Evolutionary conservation across 768 basidiomycete genomes (phyloP).

Genomic region (Mycena maculata): DNA sequence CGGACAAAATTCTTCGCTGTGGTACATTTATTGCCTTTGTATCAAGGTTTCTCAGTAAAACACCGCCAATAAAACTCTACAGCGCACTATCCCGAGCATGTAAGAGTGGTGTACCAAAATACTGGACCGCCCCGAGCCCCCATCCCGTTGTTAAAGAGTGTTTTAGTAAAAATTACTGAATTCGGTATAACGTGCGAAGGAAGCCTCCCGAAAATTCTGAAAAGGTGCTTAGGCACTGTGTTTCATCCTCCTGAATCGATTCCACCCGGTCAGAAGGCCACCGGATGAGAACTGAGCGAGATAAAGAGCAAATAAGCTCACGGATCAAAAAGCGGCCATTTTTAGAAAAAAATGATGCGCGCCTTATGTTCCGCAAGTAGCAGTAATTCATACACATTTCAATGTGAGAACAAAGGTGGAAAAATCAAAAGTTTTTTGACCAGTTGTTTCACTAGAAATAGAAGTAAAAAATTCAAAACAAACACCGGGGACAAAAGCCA

Average conservation of each 20-base stretch:
- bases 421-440: no score
- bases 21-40: neutral
- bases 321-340: constrained; percentile 5
- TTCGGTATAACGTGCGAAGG: neutral
- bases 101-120: neutral
- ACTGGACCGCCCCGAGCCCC: neutral
- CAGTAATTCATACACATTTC: no score
- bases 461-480: no score
- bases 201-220: neutral
- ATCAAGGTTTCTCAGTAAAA: neutral
- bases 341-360: neutral
- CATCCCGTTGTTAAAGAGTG: neutral
- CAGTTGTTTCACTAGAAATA: no score
- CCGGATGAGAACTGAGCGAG: neutral
- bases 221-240: neutral
- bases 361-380: constrained; percentile 5
- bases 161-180: neutral
- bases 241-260: neutral
- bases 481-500: no score
- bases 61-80: neutral
- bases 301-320: neutral
- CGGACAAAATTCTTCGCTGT: neutral
- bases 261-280: neutral
- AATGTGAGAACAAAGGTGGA: no score
- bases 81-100: neutral